phyloP scores from a whole-genome alignment of 306 rosid species.

The Quercus dentata region DNA sequence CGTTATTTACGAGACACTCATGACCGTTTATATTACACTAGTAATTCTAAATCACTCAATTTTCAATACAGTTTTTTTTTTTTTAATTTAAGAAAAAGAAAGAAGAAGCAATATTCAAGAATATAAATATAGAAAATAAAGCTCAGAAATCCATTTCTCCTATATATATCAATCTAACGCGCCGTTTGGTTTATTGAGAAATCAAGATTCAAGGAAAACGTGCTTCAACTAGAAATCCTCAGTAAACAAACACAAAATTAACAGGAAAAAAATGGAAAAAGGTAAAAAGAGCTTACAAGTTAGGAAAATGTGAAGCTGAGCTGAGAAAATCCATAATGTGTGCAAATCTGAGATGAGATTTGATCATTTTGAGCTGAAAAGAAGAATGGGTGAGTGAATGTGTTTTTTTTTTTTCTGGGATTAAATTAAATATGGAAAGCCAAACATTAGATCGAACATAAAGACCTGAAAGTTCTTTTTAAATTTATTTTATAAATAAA shows the following conservation, averaged over 20 bases:
- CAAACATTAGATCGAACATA: not conserved
- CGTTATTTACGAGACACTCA: not conserved
- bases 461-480: not conserved
- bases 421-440: not conserved
- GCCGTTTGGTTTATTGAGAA: not conserved
- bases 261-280: not conserved
- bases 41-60: not conserved
- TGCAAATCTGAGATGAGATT: constrained; percentile 13
- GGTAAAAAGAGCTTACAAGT: not conserved
- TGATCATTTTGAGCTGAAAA: not conserved
- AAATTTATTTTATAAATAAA: too few relatives aligned
- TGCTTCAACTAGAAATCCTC: not conserved
- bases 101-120: not conserved
- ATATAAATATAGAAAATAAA: too few relatives aligned
- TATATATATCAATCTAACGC: too few relatives aligned
- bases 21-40: not conserved
- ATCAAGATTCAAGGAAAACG: not conserved
- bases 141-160: too few relatives aligned
- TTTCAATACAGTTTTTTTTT: not conserved
- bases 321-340: too few relatives aligned
- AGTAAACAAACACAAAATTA: not conserved
- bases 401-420: too few relatives aligned
- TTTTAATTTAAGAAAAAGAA: not conserved
- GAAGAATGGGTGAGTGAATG: not conserved
- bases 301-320: not conserved